Evolutionary conservation across 441 rosid species (phyloP).

Genomic region (Erodium trifolium): DNA sequence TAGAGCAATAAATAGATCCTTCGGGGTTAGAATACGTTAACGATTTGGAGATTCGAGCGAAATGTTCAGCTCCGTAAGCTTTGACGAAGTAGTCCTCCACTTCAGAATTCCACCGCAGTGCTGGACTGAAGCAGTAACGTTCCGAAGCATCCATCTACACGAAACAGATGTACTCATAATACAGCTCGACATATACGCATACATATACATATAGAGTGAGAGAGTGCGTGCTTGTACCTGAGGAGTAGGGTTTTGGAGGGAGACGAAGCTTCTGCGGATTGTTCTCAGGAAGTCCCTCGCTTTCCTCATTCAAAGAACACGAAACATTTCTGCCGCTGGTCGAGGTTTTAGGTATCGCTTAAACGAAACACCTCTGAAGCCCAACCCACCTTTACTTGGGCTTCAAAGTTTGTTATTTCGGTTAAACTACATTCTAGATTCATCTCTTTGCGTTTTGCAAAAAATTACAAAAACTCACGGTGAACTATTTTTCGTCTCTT

Average conservation of each 20-base stretch:
- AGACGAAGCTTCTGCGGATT: constrained; percentile 19
- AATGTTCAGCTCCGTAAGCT: constrained; percentile 73
- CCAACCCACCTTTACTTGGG: constrained; percentile 2
- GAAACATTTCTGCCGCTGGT: background rate
- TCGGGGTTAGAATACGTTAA: constrained; percentile 43
- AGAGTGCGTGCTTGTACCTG: background rate
- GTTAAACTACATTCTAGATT: no score
- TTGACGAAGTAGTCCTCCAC: constrained; percentile 70
- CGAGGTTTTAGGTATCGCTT: background rate
- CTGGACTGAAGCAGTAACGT: constrained; percentile 74
- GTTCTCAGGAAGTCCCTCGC: constrained; percentile 44
- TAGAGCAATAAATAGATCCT: background rate
- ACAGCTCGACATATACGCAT: background rate
- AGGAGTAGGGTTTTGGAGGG: constrained; percentile 27
- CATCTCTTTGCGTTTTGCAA: no score
- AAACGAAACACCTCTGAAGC: background rate
- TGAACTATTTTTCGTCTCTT: no score
- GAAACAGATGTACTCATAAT: background rate
- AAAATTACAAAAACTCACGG: no score
- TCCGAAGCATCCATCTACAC: constrained; percentile 38
- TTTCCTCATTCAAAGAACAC: constrained; percentile 45
- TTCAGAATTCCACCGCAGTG: constrained; percentile 68
- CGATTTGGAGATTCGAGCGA: constrained; percentile 67
- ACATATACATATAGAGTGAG: background rate
- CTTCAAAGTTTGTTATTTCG: background rate